Percentiles rank a stretch among this genome's conserved stretches.
Evolutionary conservation across 2,329 filamentous ascomycete species (phyloP).

Genomic region (Ophiocordyceps camponoti-leonardi): DNA sequence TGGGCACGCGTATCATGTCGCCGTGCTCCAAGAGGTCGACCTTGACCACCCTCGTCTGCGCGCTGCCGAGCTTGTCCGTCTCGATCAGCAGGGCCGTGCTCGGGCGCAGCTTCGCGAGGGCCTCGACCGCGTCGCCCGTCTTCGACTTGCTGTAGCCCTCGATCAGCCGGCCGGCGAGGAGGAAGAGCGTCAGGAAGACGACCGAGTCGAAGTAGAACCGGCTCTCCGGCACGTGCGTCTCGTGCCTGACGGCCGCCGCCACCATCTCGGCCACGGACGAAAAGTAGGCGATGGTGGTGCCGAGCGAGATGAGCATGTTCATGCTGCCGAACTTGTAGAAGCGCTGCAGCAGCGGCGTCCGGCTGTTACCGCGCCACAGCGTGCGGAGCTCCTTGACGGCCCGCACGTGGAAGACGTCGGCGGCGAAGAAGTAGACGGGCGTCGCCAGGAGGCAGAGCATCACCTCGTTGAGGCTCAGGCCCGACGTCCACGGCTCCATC

Average conservation of each 20-base stretch:
- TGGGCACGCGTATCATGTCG: slow-evolving; percentile 56
- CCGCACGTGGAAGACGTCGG: slow-evolving; percentile 68
- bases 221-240: slow-evolving; percentile 21
- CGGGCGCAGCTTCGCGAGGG: slow-evolving; percentile 61
- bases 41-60: slow-evolving; percentile 23
- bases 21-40: slow-evolving; percentile 61
- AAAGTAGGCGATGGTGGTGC: slow-evolving; percentile 75
- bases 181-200: slow-evolving; percentile 78
- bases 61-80: slow-evolving; percentile 15
- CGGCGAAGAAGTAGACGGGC: slow-evolving; percentile 72
- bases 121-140: slow-evolving; percentile 71
- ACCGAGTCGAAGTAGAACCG: slow-evolving; percentile 81
- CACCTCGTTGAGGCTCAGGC: slow-evolving; percentile 62
- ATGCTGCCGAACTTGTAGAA: slow-evolving; percentile 94
- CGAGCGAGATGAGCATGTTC: slow-evolving; percentile 84
- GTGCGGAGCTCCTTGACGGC: slow-evolving; percentile 62
- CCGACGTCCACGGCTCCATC: slow-evolving; percentile 53
- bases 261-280: slow-evolving; percentile 67
- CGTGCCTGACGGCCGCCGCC: slow-evolving; percentile 32
- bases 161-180: slow-evolving; percentile 56
- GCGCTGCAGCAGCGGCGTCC: slow-evolving; percentile 52
- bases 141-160: slow-evolving; percentile 88
- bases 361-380: slow-evolving; percentile 63
- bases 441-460: slow-evolving; percentile 68
- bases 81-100: slow-evolving; percentile 57